Evolutionary conservation across 1,284 basidiomycete species (phyloP).

Genomic region (Sporisorium reilianum): DNA sequence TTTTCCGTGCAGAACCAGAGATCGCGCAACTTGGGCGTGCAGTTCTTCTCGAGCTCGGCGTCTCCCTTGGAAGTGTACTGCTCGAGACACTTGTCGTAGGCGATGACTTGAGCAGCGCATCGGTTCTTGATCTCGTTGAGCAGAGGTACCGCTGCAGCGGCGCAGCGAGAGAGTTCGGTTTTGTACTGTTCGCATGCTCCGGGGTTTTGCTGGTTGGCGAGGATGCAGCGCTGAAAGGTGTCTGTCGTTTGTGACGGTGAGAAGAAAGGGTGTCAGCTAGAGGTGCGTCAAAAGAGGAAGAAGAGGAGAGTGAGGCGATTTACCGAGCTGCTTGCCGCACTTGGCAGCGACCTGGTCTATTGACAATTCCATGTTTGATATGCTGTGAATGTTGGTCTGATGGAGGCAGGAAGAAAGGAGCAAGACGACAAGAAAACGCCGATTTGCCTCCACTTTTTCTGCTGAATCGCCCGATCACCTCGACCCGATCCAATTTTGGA

Average conservation of each 20-base stretch:
- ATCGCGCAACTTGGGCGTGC: slow-evolving; percentile 56
- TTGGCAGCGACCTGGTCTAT: slow-evolving; percentile 58
- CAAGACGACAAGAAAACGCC: slow-evolving; percentile 3
- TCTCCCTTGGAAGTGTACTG: slow-evolving; percentile 45
- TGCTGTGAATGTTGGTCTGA: background rate
- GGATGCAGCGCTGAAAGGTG: slow-evolving; percentile 64
- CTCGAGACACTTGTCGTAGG: slow-evolving; percentile 62
- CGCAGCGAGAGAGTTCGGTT: slow-evolving; percentile 56
- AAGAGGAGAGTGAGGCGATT: background rate
- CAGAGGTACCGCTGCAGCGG: slow-evolving; percentile 60
- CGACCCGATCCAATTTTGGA: background rate
- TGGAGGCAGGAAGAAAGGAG: slow-evolving; percentile 10
- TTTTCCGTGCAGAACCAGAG: slow-evolving; percentile 63
- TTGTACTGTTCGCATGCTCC: slow-evolving; percentile 53
- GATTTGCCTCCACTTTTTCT: slow-evolving; percentile 13
- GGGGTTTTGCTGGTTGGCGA: slow-evolving; percentile 57
- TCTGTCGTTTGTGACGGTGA: slow-evolving; percentile 5
- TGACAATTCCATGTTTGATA: slow-evolving; percentile 43
- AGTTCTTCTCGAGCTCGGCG: slow-evolving; percentile 55
- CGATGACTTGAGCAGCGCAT: slow-evolving; percentile 55
- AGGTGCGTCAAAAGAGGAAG: background rate
- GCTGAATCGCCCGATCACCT: slow-evolving; percentile 13
- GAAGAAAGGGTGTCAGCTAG: background rate
- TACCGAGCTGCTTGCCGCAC: slow-evolving; percentile 55
- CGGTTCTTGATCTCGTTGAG: slow-evolving; percentile 61